Evolutionary conservation across 1,284 basidiomycete species (phyloP).

Genomic region (Apiotrichum siamense): DNA sequence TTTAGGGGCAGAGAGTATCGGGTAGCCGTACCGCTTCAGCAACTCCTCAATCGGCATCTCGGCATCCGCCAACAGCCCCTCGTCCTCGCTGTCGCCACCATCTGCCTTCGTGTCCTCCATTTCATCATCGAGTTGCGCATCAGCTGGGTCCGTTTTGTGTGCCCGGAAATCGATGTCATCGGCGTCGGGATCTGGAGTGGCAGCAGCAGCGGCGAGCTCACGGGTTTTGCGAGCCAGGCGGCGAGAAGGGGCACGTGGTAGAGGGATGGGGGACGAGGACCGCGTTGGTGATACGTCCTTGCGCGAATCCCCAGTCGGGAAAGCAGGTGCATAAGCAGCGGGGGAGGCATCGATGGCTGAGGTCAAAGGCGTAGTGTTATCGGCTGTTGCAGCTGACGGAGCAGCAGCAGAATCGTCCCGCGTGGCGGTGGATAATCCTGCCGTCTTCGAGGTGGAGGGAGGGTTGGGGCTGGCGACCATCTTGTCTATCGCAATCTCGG

Average conservation of each 20-base stretch:
- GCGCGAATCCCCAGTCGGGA: not conserved
- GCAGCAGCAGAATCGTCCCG: not conserved
- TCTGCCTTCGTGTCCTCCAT: slow-evolving; percentile 48
- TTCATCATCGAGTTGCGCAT: slow-evolving; percentile 43
- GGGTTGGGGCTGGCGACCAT: not conserved
- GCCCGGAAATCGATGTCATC: slow-evolving; percentile 43
- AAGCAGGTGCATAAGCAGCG: not conserved
- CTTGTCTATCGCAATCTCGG: not conserved
- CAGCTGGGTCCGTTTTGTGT: slow-evolving; percentile 35
- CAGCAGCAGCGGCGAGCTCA: slow-evolving; percentile 12
- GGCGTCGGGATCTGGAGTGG: slow-evolving; percentile 38
- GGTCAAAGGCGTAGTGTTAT: not conserved
- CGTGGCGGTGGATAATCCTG: too few relatives aligned
- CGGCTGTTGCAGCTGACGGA: not conserved
- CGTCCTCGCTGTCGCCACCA: slow-evolving; percentile 50
- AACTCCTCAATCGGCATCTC: slow-evolving; percentile 54
- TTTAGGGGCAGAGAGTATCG: slow-evolving; percentile 15
- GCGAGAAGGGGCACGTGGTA: slow-evolving; percentile 14
- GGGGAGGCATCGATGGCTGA: not conserved
- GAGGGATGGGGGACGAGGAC: not conserved
- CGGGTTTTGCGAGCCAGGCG: slow-evolving; percentile 20
- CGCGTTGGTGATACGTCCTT: too few relatives aligned
- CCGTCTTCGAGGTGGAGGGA: too few relatives aligned
- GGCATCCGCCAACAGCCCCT: slow-evolving; percentile 51
- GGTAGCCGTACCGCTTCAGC: slow-evolving; percentile 51